Percentiles rank a stretch among this genome's conserved stretches.
Evolutionary conservation across 495 filamentous ascomycete genomes (phyloP).

Genomic region (Podospora fimiseda): DNA sequence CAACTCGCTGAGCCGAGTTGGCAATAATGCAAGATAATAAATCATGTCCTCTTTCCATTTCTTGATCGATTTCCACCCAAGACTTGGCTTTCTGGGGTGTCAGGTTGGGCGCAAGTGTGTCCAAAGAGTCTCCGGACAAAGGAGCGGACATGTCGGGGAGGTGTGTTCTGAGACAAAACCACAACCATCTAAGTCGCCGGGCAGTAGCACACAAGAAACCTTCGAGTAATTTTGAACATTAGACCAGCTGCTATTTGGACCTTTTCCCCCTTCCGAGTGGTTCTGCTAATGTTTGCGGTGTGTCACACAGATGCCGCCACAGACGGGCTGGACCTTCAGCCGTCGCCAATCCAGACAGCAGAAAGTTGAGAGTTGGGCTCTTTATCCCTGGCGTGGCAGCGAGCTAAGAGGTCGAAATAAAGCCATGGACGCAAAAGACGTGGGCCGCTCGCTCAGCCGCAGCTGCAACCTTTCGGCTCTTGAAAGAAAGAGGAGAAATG

Average conservation of each 20-base stretch:
- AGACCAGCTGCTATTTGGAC: too few relatives aligned
- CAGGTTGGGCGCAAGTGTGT: too few relatives aligned
- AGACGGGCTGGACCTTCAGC: background rate
- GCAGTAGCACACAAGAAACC: too few relatives aligned
- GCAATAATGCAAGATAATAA: background rate
- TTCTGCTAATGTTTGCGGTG: background rate
- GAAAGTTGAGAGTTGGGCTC: background rate
- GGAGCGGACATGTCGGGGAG: too few relatives aligned
- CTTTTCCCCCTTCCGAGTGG: slow-evolving; percentile 4
- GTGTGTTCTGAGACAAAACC: too few relatives aligned
- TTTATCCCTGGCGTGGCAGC: background rate
- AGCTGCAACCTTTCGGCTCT: slow-evolving; percentile 20
- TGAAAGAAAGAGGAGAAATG: too few relatives aligned
- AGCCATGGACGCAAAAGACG: slow-evolving; percentile 5
- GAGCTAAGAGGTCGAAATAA: slow-evolving; percentile 17
- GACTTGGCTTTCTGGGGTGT: too few relatives aligned
- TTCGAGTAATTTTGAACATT: background rate
- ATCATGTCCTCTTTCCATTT: background rate
- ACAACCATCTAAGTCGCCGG: too few relatives aligned
- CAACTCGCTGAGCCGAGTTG: too few relatives aligned
- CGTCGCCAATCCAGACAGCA: slow-evolving; percentile 21
- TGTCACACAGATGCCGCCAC: slow-evolving; percentile 3
- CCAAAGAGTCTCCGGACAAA: too few relatives aligned
- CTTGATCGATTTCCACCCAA: too few relatives aligned
- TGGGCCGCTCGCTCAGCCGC: slow-evolving; percentile 24